These are phyloP conservation scores for Lippia alba DNA, from an alignment of 305 asterid genomes.

Conservation along the genomic window DNA sequence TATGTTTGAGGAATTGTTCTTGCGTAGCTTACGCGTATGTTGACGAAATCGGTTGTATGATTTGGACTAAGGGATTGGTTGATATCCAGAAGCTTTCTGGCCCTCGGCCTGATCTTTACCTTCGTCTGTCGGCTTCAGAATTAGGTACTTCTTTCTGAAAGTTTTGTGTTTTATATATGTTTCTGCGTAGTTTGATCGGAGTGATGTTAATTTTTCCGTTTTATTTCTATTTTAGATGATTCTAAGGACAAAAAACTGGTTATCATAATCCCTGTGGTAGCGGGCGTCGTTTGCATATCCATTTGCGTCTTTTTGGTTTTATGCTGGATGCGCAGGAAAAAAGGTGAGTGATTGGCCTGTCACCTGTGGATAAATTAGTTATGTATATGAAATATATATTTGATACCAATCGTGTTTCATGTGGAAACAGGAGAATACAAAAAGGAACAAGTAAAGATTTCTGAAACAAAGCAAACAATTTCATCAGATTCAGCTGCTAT, in stretches of 20 bases:
- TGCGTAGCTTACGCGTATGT: conserved; percentile 57
- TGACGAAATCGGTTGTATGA: conserved; percentile 52
- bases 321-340: conserved; percentile 37
- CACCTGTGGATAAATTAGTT: background rate
- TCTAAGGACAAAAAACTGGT: conserved; percentile 34
- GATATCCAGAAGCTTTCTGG: conserved; percentile 50
- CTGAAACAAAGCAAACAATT: conserved; percentile 25
- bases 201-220: background rate
- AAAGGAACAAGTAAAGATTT: background rate
- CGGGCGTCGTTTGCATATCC: conserved; percentile 33
- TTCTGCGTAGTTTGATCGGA: background rate
- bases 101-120: conserved; percentile 54
- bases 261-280: conserved; percentile 38
- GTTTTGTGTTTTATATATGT: background rate
- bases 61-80: conserved; percentile 49
- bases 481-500: conserved; percentile 35
- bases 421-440: conserved; percentile 23
- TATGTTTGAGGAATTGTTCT: conserved; percentile 55
- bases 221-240: conserved; percentile 31
- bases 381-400: background rate
- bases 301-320: conserved; percentile 38
- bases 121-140: conserved; percentile 61
- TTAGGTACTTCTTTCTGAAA: conserved; percentile 45
- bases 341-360: conserved; percentile 38
- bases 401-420: background rate